These are phyloP conservation scores for Saccharomyces paradoxus DNA, from an alignment of 805 yeast species.

Conservation along the genomic window DNA sequence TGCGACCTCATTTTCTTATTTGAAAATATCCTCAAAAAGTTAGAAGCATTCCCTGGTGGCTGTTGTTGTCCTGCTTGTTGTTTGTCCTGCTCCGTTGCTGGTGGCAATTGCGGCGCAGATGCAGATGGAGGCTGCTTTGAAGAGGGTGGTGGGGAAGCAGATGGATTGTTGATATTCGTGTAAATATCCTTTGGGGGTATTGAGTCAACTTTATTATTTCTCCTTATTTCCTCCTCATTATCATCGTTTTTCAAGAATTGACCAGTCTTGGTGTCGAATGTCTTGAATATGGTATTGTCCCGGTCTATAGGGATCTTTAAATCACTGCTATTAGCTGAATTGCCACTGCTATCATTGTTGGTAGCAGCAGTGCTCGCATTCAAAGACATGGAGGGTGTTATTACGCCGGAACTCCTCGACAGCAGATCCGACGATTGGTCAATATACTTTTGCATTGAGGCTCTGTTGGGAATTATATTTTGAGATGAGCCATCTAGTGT, in stretches of 20 bases:
- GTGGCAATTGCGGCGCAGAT: neutral
- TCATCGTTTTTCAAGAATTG: constrained; percentile 14
- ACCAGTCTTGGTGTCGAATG: constrained; percentile 27
- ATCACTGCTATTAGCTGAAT: neutral
- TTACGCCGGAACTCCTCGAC: neutral
- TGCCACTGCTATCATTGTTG: neutral
- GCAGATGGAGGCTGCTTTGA: neutral
- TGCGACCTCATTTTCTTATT: constrained; percentile 25
- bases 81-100: neutral
- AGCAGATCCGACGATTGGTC: constrained; percentile 1
- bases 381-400: neutral
- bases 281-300: constrained; percentile 19
- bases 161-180: neutral
- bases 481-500: neutral
- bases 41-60: neutral
- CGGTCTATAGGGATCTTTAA: neutral
- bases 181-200: constrained; percentile 5
- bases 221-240: constrained; percentile 1
- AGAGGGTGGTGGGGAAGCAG: neutral
- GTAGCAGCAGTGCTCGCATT: neutral
- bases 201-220: neutral
- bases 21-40: constrained; percentile 3
- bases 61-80: neutral
- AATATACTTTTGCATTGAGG: neutral
- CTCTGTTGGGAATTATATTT: neutral